These are phyloP conservation scores for Papiliotrema flavescens DNA, from an alignment of 1,284 basidiomycete species.

Conservation along the genomic window DNA sequence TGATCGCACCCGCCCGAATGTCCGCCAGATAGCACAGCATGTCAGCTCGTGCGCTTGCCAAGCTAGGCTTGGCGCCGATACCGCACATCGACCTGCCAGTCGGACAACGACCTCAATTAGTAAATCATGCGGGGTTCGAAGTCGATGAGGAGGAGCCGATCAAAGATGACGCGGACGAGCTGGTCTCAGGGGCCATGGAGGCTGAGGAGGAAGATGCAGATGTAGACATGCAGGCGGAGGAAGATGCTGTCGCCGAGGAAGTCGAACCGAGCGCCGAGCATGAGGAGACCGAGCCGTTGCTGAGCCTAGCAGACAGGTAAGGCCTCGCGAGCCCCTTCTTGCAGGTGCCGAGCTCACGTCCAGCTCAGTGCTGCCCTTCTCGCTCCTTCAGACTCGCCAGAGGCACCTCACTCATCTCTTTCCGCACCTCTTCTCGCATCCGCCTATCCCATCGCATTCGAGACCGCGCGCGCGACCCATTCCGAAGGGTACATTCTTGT, in stretches of 20 bases:
- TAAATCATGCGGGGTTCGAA: constrained; percentile 34
- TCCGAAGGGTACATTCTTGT: constrained; percentile 32
- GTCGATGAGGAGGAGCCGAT: constrained; percentile 32
- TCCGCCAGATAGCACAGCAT: neutral
- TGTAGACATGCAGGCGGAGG: constrained; percentile 1
- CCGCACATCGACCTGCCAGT: constrained; percentile 29
- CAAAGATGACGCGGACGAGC: constrained; percentile 5
- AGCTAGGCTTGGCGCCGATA: constrained; percentile 7
- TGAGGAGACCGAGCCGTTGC: constrained; percentile 18
- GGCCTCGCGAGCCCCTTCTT: neutral
- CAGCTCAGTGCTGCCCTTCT: constrained; percentile 38
- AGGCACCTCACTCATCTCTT: constrained; percentile 40
- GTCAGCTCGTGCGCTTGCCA: constrained; percentile 5
- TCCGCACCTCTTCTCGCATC: constrained; percentile 43
- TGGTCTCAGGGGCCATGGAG: constrained; percentile 4
- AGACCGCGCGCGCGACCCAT: constrained; percentile 32
- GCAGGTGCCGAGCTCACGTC: constrained; percentile 2
- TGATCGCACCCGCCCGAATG: neutral
- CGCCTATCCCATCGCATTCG: constrained; percentile 36
- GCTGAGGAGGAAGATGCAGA: constrained; percentile 11
- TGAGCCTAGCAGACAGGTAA: constrained; percentile 36
- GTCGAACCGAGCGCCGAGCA: constrained; percentile 12
- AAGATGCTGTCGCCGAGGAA: constrained; percentile 5
- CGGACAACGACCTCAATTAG: constrained; percentile 27
- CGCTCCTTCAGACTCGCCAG: constrained; percentile 36